phyloP scores from a whole-genome alignment of 2,329 filamentous ascomycete species.

The Mycocentrospora acerina region DNA sequence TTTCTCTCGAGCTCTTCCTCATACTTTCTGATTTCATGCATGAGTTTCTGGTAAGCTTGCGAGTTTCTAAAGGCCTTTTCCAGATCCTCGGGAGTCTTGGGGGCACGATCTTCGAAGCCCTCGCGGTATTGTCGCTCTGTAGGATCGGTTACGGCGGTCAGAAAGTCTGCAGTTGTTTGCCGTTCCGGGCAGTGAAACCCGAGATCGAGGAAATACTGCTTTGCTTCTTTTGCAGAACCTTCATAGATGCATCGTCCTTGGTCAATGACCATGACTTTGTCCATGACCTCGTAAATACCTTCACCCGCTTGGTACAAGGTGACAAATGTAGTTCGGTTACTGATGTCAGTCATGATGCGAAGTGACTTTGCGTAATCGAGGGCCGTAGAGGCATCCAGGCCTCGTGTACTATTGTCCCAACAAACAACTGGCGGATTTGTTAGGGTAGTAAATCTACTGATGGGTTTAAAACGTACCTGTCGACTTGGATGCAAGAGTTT shows the following conservation, averaged over 20 bases:
- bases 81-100: constrained; percentile 69
- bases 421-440: constrained; percentile 67
- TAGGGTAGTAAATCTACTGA: not conserved
- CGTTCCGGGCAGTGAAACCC: constrained; percentile 62
- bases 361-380: constrained; percentile 76
- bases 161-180: constrained; percentile 75
- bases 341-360: constrained; percentile 77
- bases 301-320: constrained; percentile 73
- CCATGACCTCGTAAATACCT: constrained; percentile 71
- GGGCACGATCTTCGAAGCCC: constrained; percentile 60
- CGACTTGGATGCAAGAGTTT: constrained; percentile 65
- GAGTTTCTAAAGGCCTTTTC: constrained; percentile 67
- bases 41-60: constrained; percentile 59
- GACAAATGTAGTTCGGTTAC: constrained; percentile 68
- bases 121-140: constrained; percentile 67
- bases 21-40: constrained; percentile 63
- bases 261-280: constrained; percentile 79
- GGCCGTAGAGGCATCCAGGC: constrained; percentile 77
- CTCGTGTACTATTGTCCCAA: constrained; percentile 80
- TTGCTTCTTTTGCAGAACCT: constrained; percentile 62
- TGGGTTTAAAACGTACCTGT: not conserved
- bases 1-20: constrained; percentile 59
- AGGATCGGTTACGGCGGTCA: constrained; percentile 74
- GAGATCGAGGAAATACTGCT: constrained; percentile 65
- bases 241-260: constrained; percentile 69